Base-by-base conservation (phyloP, 1,284 basidiomycete species). In the Marasmius fiardii region DNA sequence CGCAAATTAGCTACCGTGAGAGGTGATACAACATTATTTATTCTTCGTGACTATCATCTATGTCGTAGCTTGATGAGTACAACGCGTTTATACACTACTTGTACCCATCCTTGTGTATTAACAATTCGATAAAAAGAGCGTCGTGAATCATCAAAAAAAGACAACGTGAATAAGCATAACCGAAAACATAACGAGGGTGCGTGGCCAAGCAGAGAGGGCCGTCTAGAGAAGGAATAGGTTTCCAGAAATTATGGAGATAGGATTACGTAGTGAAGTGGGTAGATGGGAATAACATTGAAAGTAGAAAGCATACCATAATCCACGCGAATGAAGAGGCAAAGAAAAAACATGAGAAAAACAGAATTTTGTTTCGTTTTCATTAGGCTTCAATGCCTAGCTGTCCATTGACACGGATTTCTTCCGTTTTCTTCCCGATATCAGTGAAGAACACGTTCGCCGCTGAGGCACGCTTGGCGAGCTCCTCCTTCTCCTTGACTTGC, bases 401-500 rank as follows among this genome's bases (percentile, higher is more conserved):
- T 55, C 69, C 71, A 43, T 70, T 70, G 51, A 69, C 70, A 53
- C 85, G 75, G 54, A 93, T 83, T 43, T 72, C 74, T 26, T 74
- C 79, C 5, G 89, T 83, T 67, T 77, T 79, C 63, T 71, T 71
- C 54, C 79, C 78, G 31, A 92, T 79, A 50, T 79, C 76, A 4
- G 67, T 72, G 71, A 96, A 91, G 78, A 82, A 92, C 58, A 81
- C 80, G 51, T 88, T 75, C n/a, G 95, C 94, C 60, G 74, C 83
- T 61, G 70, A 67, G 5, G 92, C 87, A 68, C 80, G 81, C 69
- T 72, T 81, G 72, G 90, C 88, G 52, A 79, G 76, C 62, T 86
- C 86, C 74, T 97, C 94, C 51, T 86, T 88, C 52, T 77, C 77
- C 65, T 80, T 80, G n/a, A 95, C 90, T 65, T 94, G 90, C 68